Percentiles rank a stretch among this genome's conserved stretches.
Conservation (phyloP, 352 stramenopile species). For the Globisporangium perplexum region DNA sequence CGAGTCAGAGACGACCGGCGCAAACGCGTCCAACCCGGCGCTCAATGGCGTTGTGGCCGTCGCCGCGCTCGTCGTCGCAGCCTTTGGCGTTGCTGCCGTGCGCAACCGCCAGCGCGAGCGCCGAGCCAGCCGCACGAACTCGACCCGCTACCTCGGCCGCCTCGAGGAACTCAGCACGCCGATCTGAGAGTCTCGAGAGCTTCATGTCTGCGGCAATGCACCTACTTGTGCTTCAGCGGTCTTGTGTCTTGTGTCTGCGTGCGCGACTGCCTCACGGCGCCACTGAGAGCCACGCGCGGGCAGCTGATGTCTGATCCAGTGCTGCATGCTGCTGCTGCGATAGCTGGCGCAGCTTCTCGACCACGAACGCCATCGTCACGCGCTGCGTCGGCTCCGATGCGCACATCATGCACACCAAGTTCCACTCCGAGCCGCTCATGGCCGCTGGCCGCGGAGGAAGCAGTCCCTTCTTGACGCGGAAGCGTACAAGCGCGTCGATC, state of each 20-base stretch:
- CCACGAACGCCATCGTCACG: neutral
- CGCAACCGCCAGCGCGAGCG: constrained; percentile 9
- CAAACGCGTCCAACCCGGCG: neutral
- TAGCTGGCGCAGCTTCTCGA: neutral
- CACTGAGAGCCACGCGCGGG: too few species aligned
- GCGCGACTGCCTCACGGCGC: neutral
- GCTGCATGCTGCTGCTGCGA: neutral
- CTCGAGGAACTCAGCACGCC: constrained; percentile 11
- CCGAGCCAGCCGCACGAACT: neutral
- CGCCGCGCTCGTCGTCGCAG: constrained; percentile 7
- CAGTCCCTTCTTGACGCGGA: neutral
- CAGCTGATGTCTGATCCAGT: too few species aligned
- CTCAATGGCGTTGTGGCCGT: constrained; percentile 6
- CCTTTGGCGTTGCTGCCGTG: constrained; percentile 9
- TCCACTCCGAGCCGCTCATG: neutral
- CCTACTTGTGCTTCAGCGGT: neutral
- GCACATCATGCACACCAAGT: neutral
- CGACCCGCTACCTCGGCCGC: constrained; percentile 6
- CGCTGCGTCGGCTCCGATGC: neutral
- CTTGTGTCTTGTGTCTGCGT: too few species aligned
- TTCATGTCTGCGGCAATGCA: neutral
- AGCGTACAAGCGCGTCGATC: neutral
- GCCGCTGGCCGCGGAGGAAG: neutral
- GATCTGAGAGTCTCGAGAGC: neutral
- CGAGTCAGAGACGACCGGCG: neutral